Evolutionary conservation across 768 basidiomycete species (phyloP).

Genomic region (Terana coerulea): DNA sequence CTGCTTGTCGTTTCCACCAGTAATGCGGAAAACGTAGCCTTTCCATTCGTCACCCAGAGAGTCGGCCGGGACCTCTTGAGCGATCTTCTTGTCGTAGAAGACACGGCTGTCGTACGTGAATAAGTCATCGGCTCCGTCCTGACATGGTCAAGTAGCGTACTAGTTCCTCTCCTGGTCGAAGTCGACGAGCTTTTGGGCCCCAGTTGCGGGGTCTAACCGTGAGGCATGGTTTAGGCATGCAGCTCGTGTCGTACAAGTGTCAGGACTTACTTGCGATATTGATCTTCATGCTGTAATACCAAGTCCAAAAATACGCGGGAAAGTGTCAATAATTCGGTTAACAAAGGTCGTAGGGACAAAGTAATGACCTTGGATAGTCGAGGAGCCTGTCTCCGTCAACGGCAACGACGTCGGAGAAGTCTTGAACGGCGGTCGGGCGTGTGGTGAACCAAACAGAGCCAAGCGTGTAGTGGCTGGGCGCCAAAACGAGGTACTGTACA

Average conservation of each 20-base stretch:
- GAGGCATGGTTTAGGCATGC: conserved; percentile 17
- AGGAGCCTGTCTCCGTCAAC: conserved; percentile 27
- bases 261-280: conserved; percentile 86
- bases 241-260: conserved; percentile 11
- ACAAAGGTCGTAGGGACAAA: neutral
- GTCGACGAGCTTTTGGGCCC: conserved; percentile 95
- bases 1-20: conserved; percentile 98
- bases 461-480: conserved; percentile 29
- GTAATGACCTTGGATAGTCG: conserved; percentile 37
- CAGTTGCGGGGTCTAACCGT: conserved; percentile 84
- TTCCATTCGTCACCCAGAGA: conserved; percentile 93
- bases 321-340: conserved; percentile 9
- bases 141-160: conserved; percentile 31
- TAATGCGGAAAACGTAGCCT: conserved; percentile 95
- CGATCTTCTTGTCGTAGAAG: conserved; percentile 97
- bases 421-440: conserved; percentile 29
- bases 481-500: conserved; percentile 65
- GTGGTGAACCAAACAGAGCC: conserved; percentile 25
- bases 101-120: conserved; percentile 57
- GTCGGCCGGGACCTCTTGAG: conserved; percentile 92
- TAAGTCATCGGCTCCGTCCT: neutral
- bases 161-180: conserved; percentile 87
- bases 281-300: conserved; percentile 77
- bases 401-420: conserved; percentile 38
- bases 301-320: neutral